Percentiles rank a stretch among this genome's conserved stretches.
Evolutionary conservation across 306 rosid genomes (phyloP).

Genomic region (Quercus rubra): DNA sequence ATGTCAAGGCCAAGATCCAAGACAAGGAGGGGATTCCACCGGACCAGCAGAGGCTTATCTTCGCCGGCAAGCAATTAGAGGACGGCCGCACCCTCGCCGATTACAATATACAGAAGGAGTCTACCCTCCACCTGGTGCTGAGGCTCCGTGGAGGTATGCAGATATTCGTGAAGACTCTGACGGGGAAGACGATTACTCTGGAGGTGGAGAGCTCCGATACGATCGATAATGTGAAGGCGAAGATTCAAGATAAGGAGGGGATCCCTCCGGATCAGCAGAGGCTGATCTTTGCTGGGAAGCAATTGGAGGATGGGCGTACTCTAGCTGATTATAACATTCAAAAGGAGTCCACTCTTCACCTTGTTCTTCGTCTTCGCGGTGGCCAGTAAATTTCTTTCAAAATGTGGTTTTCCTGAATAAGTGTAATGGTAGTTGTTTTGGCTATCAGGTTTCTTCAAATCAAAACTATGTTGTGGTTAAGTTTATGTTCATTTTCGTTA

Average conservation of each 20-base stretch:
- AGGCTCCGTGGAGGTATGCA: conserved; percentile 37
- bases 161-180: conserved; percentile 41
- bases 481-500: too few species aligned
- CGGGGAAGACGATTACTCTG: conserved; percentile 36
- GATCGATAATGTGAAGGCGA: conserved; percentile 32
- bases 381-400: too few species aligned
- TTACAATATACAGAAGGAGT: conserved; percentile 45
- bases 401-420: too few species aligned
- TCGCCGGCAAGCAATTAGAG: conserved; percentile 39
- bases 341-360: conserved; percentile 44
- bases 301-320: conserved; percentile 43
- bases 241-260: conserved; percentile 48
- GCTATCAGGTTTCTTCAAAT: too few species aligned
- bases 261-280: conserved; percentile 41
- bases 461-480: too few species aligned
- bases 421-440: too few species aligned
- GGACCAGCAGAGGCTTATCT: conserved; percentile 39
- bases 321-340: conserved; percentile 52
- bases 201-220: conserved; percentile 39
- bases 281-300: conserved; percentile 45
- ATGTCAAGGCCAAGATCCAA: conserved; percentile 44
- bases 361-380: conserved; percentile 21
- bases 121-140: conserved; percentile 34
- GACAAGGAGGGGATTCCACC: conserved; percentile 48
- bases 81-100: conserved; percentile 41